These are phyloP conservation scores for Trapa bicornis DNA, from an alignment of 345 rosid species.

Conservation along the genomic window DNA sequence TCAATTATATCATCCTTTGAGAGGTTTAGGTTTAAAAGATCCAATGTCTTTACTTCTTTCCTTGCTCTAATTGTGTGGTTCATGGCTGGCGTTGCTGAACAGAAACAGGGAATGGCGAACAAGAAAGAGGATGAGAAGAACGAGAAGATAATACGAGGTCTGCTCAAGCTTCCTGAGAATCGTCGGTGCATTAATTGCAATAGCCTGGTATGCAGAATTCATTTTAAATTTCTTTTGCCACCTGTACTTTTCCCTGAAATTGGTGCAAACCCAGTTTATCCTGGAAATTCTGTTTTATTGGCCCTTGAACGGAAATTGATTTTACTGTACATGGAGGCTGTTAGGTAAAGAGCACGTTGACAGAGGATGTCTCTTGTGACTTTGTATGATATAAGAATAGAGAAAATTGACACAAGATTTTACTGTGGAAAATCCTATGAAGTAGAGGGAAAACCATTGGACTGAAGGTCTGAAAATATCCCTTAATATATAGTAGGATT, in stretches of 20 bases:
- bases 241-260: background rate
- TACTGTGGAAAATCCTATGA: too few species aligned
- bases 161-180: constrained; percentile 76
- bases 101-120: constrained; percentile 10
- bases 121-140: constrained; percentile 80
- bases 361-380: too few species aligned
- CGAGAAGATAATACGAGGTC: constrained; percentile 69
- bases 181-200: constrained; percentile 89
- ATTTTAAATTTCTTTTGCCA: background rate
- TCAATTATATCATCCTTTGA: background rate
- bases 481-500: too few species aligned
- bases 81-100: background rate
- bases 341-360: too few species aligned
- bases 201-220: constrained; percentile 45
- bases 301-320: background rate
- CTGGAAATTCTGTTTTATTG: background rate
- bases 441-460: too few species aligned
- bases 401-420: too few species aligned
- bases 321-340: background rate
- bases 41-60: background rate
- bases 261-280: background rate
- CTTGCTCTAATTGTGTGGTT: background rate
- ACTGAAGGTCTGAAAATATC: too few species aligned
- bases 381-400: too few species aligned
- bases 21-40: background rate